Evolutionary conservation across 1,284 basidiomycete species (phyloP).

Genomic region (Marasmius fiardii): DNA sequence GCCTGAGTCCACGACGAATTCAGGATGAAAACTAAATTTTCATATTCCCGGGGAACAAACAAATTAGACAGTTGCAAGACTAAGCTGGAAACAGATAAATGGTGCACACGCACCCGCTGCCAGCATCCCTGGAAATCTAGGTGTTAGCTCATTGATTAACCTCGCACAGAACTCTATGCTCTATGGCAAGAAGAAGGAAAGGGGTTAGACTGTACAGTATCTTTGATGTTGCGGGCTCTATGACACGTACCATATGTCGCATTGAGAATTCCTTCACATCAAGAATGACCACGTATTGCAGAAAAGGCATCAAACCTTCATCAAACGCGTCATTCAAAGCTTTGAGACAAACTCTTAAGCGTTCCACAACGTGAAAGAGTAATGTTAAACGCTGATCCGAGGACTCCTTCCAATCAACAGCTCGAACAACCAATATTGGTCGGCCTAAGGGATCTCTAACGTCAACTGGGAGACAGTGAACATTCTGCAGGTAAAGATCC

Average conservation of each 20-base stretch:
- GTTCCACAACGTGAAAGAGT: slow-evolving; percentile 50
- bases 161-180: slow-evolving; percentile 61
- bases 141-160: slow-evolving; percentile 61
- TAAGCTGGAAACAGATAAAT: background rate
- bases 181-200: slow-evolving; percentile 38
- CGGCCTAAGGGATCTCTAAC: slow-evolving; percentile 57
- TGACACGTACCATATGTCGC: slow-evolving; percentile 50
- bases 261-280: slow-evolving; percentile 62
- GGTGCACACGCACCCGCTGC: slow-evolving; percentile 57
- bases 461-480: slow-evolving; percentile 50
- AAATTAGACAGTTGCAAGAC: background rate
- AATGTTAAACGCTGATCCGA: slow-evolving; percentile 35
- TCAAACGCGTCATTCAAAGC: slow-evolving; percentile 32
- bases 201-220: slow-evolving; percentile 8
- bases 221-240: slow-evolving; percentile 1
- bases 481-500: slow-evolving; percentile 28
- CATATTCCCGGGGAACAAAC: background rate
- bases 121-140: slow-evolving; percentile 75
- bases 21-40: slow-evolving; percentile 59
- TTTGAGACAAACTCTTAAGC: slow-evolving; percentile 50
- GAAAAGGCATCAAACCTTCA: slow-evolving; percentile 31
- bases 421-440: slow-evolving; percentile 54
- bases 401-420: slow-evolving; percentile 32
- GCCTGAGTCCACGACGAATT: slow-evolving; percentile 84
- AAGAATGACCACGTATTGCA: slow-evolving; percentile 71